A percentile compares a stretch with the other conserved stretches of the same genome.
Conservation (phyloP, 2,329 filamentous ascomycete species). For the Pseudocercospora cruenta region DNA sequence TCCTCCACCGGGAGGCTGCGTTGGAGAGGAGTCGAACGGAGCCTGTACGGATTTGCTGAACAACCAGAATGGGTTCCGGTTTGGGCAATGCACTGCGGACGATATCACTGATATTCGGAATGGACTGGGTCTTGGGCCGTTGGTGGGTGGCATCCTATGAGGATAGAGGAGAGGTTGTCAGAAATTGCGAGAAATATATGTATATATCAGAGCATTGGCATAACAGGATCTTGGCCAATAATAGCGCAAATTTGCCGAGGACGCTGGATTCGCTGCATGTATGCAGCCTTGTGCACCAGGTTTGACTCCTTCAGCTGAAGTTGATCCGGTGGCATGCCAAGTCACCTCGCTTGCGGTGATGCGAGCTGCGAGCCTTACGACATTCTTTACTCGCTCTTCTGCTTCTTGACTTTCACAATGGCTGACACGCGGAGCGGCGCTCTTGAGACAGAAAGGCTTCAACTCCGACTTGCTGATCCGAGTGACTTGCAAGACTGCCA, state of each 20-base stretch:
- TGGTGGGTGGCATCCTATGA: neutral
- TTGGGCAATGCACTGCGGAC: conserved; percentile 6
- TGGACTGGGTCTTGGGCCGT: conserved; percentile 2
- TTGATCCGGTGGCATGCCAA: neutral
- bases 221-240: neutral
- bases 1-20: conserved; percentile 24
- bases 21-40: conserved; percentile 14
- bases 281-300: neutral
- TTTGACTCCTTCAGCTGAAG: neutral
- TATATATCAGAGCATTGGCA: neutral
- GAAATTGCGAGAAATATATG: neutral
- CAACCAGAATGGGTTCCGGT: neutral
- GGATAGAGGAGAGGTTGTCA: neutral
- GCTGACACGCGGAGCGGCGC: too few species aligned
- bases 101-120: conserved; percentile 6
- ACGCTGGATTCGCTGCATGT: neutral
- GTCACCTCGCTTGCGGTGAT: neutral
- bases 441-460: conserved; percentile 11
- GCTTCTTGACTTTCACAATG: neutral
- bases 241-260: neutral
- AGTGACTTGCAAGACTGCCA: conserved; percentile 5
- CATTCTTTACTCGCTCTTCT: neutral
- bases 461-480: conserved; percentile 8
- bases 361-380: neutral
- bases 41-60: conserved; percentile 7